These are phyloP conservation scores for Cyberlindnera euphorbiiphila DNA, from an alignment of 805 yeast species.

Conservation along the genomic window DNA sequence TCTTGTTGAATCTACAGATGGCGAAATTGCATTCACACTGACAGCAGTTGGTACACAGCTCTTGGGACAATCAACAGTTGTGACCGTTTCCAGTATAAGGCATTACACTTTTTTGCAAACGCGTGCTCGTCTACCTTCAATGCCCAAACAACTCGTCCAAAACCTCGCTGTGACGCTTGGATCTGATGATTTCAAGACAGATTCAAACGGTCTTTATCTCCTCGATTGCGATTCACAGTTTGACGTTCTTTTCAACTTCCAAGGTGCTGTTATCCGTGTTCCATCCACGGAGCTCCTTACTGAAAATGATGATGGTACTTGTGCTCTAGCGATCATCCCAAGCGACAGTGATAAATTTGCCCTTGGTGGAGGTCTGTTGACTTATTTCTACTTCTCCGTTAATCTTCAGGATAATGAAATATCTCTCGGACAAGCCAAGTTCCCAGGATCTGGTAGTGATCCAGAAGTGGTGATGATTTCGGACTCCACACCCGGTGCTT, in stretches of 20 bases:
- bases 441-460: conserved; percentile 15
- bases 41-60: conserved; percentile 10
- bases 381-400: conserved; percentile 14
- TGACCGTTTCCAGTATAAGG: conserved; percentile 8
- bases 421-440: conserved; percentile 13
- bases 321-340: conserved; percentile 15
- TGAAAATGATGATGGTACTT: conserved; percentile 14
- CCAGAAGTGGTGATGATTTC: conserved; percentile 1
- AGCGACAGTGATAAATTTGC: conserved; percentile 6
- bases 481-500: conserved; percentile 9
- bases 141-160: conserved; percentile 12
- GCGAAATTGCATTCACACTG: conserved; percentile 10
- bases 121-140: conserved; percentile 7
- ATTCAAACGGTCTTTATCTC: conserved; percentile 8
- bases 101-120: conserved; percentile 11
- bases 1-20: conserved; percentile 3
- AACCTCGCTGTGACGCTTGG: conserved; percentile 9
- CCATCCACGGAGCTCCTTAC: conserved; percentile 10
- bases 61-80: conserved; percentile 1
- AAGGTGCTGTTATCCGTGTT: conserved; percentile 11
- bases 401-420: conserved; percentile 10
- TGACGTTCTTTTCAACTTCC: conserved; percentile 13
- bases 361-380: conserved; percentile 15
- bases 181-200: conserved; percentile 5
- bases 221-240: conserved; percentile 9